Conservation (phyloP, 306 rosid genomes). For the Coriaria nepalensis region DNA sequence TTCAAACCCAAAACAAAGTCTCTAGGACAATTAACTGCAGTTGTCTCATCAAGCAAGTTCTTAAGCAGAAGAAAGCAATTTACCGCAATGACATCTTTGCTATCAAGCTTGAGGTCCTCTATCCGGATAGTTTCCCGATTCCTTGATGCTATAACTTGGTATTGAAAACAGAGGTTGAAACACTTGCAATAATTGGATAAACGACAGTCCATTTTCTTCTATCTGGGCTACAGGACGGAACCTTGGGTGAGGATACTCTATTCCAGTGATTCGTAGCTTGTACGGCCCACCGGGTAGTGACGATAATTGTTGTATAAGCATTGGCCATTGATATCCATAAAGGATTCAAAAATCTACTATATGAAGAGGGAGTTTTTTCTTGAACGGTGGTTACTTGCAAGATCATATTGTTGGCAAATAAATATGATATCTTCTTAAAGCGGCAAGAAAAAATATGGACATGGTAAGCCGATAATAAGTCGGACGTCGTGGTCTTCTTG, state of each 20-base stretch:
- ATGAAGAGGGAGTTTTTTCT: conserved; percentile 23
- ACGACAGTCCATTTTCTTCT: conserved; percentile 70
- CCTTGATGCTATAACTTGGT: conserved; percentile 40
- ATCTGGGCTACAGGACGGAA: conserved; percentile 62
- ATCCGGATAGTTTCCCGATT: conserved; percentile 61
- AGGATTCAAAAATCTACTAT: conserved; percentile 23
- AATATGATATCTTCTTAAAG: conserved; percentile 19
- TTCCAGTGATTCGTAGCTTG: conserved; percentile 47
- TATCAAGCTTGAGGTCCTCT: conserved; percentile 35
- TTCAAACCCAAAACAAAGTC: conserved; percentile 47
- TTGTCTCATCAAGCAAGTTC: conserved; percentile 58
- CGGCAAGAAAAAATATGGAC: conserved; percentile 17
- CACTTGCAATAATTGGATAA: conserved; percentile 53
- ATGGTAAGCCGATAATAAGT: conserved; percentile 21
- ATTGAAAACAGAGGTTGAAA: conserved; percentile 61
- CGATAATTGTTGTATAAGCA: conserved; percentile 20
- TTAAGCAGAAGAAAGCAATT: conserved; percentile 35
- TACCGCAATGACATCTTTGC: conserved; percentile 37
- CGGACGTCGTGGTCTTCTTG: conserved; percentile 9
- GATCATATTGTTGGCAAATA: conserved; percentile 23
- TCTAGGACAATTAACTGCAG: conserved; percentile 47
- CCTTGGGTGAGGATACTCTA: conserved; percentile 71
- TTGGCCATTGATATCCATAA: conserved; percentile 25
- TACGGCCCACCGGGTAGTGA: conserved; percentile 20
- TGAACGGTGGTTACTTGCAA: conserved; percentile 19